These are phyloP conservation scores for Oemleria cerasiformis DNA, from an alignment of 306 rosid species.

Conservation along the genomic window DNA sequence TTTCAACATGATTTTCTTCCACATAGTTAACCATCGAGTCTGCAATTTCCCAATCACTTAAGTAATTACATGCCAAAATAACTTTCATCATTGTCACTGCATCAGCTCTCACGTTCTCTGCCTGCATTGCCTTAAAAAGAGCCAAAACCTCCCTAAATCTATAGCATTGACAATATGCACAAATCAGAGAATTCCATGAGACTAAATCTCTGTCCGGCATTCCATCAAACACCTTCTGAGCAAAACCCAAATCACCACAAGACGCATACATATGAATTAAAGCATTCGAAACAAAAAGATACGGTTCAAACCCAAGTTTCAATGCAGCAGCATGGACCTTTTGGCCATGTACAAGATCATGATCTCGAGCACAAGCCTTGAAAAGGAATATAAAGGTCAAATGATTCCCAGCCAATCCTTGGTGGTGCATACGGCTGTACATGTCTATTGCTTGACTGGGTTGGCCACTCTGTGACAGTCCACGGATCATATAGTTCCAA, in stretches of 20 bases:
- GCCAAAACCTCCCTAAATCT: conserved; percentile 58
- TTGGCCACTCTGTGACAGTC: conserved; percentile 48
- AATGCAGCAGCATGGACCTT: conserved; percentile 39
- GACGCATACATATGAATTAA: conserved; percentile 49
- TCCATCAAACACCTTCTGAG: conserved; percentile 61
- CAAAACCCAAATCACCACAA: conserved; percentile 44
- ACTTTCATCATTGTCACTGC: conserved; percentile 75
- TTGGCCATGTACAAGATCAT: conserved; percentile 33
- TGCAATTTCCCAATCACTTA: conserved; percentile 56
- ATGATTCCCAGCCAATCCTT: conserved; percentile 46
- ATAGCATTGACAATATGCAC: conserved; percentile 56
- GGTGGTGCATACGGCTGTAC: conserved; percentile 41
- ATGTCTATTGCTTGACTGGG: conserved; percentile 58
- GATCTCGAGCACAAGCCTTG: conserved; percentile 73
- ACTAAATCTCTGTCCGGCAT: conserved; percentile 71
- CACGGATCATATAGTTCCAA: conserved; percentile 73
- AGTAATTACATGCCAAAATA: conserved; percentile 51
- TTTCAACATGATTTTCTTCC: conserved; percentile 43
- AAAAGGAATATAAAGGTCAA: conserved; percentile 55
- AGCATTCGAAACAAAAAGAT: conserved; percentile 62
- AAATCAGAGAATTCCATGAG: conserved; percentile 86
- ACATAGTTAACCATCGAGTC: conserved; percentile 55
- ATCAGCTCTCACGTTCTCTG: conserved; percentile 46
- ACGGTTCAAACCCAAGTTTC: conserved; percentile 62
- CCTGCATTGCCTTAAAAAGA: conserved; percentile 55